Percentiles rank a stretch among this genome's conserved stretches.
These are phyloP conservation scores for Kluyveromyces nonfermentans DNA, from an alignment of 805 yeast species.

Conservation along the genomic window DNA sequence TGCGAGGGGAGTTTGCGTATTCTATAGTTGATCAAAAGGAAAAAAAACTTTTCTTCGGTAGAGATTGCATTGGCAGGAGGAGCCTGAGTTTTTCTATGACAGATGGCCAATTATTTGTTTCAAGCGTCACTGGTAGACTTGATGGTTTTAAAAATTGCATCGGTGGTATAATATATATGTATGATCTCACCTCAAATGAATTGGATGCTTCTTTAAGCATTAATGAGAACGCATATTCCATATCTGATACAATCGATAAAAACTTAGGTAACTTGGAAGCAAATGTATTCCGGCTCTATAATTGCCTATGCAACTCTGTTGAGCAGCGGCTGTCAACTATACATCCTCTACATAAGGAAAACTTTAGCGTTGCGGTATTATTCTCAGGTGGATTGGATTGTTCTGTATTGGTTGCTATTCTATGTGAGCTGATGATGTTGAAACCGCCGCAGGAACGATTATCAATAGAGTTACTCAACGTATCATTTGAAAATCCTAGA, in stretches of 20 bases:
- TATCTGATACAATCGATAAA: constrained; percentile 17
- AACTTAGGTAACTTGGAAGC: constrained; percentile 6
- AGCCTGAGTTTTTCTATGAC: constrained; percentile 45
- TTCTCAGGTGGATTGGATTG: constrained; percentile 97
- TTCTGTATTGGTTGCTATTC: constrained; percentile 59
- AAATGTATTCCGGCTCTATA: constrained; percentile 18
- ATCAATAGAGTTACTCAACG: constrained; percentile 71
- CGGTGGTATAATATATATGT: constrained; percentile 41
- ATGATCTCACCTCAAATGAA: constrained; percentile 21
- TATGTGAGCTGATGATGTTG: constrained; percentile 24
- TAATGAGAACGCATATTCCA: constrained; percentile 9
- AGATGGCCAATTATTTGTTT: constrained; percentile 33
- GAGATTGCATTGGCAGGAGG: constrained; percentile 76
- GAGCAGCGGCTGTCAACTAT: constrained; percentile 47
- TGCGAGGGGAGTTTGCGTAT: constrained; percentile 83
- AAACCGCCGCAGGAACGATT: constrained; percentile 8
- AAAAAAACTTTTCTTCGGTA: constrained; percentile 56
- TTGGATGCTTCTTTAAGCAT: constrained; percentile 16
- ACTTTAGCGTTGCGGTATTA: constrained; percentile 45
- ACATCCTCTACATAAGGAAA: constrained; percentile 40
- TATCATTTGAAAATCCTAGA: constrained; percentile 86
- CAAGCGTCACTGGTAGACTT: constrained; percentile 32
- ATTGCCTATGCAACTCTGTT: constrained; percentile 33
- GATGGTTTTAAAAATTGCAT: constrained; percentile 43
- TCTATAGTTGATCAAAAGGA: constrained; percentile 35